Base-by-base conservation (phyloP, 2,329 filamentous ascomycete genomes). In the Huntiella omanensis region DNA sequence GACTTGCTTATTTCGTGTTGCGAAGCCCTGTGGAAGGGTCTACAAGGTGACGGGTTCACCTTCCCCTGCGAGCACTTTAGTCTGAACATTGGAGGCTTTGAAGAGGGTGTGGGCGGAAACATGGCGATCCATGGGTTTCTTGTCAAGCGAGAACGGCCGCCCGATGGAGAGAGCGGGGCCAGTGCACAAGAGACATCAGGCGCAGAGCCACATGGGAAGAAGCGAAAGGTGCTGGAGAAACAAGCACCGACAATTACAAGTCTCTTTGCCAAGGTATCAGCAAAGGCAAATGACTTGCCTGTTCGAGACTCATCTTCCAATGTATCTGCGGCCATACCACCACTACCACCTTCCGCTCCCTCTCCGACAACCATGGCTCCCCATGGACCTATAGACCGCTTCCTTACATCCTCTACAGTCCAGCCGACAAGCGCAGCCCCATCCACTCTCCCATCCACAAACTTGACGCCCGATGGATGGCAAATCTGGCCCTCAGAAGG, bases 21-120 rank as follows among this genome's bases (percentile, higher is more conserved):
- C 4, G 42, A 50, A 34, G 12, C 38, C 4, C 62, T 73, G 3
- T 64, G 96, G 10, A 83, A 86, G 55, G 76, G 80, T 13, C 68
- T 93, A 34, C 81, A 84, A 8, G 70, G 73, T 1, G 85, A 93
- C 53, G 85, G 83, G 1, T 49, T 43, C 19, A 67, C 71, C 12
- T 96, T 86, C 85, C 91, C 91, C 5, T 96, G 91, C 58, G 69
- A 77, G n/a, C 91, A 94, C 57, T 67, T 98, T 6, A 91, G 83
- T 49, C 64, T 96, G 40, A 87, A 81, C 52, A 84, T 96, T 17
- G 79, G 77, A n/a, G 87, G 85, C 0, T 95, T 96, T 53, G 87
- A 96, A 59, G 86, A 95, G 53, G 83, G 84, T 2, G 66, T 88
- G 49, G 75, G 71, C 36, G 81, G 83, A 4, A 96, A 94, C 56